Evolutionary conservation across 495 filamentous ascomycete species (phyloP), one percentile per base, ranked within the genome.

Genomic region (Niebla homalea): DNA sequence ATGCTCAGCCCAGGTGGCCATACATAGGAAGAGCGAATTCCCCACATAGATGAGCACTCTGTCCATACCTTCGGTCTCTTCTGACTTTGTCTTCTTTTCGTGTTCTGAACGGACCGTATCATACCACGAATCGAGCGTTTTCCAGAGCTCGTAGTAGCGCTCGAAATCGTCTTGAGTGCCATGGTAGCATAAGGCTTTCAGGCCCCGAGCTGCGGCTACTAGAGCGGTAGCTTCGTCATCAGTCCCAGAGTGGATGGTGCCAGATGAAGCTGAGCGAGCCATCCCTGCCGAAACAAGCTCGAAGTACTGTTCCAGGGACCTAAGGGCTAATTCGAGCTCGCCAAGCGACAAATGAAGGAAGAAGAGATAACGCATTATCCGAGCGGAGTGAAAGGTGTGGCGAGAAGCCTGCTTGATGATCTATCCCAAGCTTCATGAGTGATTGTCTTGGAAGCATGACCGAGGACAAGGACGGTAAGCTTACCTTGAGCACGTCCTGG

Each of bases 311-410:
- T 90, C 80, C 47, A 95, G 83, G 1, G 93, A 81, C 57, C 85
- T 83, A 55, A 90, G 72, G 4, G 90, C 92, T 37, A 96, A 70
- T 48, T 87, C 78, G 56, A 94, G 94, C 48, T 98, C 89, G 14
- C 87, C 87, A 36, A 94, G 68, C 2, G 85, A 73, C 3, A 84
- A 70, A 65, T 97, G 92, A 5, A 94, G 82, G 14, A 80, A 85
- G 55, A 97, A 97, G 1, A 98, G 72, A 60, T 93, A 81, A 48
- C 90, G 73, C 25, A 98, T 67, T 46, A 97, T 80, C 20, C 83
- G 65, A 5, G 89, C 90, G 2, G 93, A 97, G 60, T 97, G 92
- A 57, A 88, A 98, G 0, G 88, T 93, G 64, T 89, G 93, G 2
- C 84, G 84, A 10, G 92, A 84, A 23, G 89, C 88, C 18, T 84